A percentile compares a stretch with the other conserved stretches of the same genome.
Evolutionary conservation across 176 grass and related monocot species (phyloP).

Genomic region (Otatea glauca): DNA sequence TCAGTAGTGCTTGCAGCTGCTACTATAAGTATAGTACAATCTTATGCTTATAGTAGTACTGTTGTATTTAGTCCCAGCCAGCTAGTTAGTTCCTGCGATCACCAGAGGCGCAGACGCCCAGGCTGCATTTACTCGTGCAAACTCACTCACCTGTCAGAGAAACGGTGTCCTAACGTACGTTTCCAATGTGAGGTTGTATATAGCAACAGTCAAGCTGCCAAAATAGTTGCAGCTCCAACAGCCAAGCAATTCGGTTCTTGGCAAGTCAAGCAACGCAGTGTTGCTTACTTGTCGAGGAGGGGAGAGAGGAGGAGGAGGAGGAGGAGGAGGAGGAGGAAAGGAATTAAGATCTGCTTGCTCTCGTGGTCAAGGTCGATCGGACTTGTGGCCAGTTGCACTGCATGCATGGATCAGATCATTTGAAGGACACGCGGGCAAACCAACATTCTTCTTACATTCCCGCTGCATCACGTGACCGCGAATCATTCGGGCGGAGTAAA

Average conservation of each 20-base stretch:
- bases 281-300: neutral
- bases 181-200: neutral
- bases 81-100: too few relatives aligned
- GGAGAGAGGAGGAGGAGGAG: too few relatives aligned
- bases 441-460: conserved; percentile 43
- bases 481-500: conserved; percentile 31
- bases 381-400: neutral
- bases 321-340: too few relatives aligned
- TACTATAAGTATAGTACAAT: neutral
- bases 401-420: conserved; percentile 37
- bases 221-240: neutral
- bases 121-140: neutral
- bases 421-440: too few relatives aligned
- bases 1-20: neutral
- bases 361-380: conserved; percentile 1
- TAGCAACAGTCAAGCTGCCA: neutral
- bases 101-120: neutral
- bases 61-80: too few relatives aligned
- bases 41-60: neutral
- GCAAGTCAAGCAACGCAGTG: neutral
- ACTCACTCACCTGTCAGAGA: too few relatives aligned
- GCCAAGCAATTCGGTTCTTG: neutral
- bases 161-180: too few relatives aligned
- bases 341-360: too few relatives aligned
- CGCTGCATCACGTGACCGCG: conserved; percentile 46